These are phyloP conservation scores for Arctium minus DNA, from an alignment of 129 eudicot species.

Conservation along the genomic window DNA sequence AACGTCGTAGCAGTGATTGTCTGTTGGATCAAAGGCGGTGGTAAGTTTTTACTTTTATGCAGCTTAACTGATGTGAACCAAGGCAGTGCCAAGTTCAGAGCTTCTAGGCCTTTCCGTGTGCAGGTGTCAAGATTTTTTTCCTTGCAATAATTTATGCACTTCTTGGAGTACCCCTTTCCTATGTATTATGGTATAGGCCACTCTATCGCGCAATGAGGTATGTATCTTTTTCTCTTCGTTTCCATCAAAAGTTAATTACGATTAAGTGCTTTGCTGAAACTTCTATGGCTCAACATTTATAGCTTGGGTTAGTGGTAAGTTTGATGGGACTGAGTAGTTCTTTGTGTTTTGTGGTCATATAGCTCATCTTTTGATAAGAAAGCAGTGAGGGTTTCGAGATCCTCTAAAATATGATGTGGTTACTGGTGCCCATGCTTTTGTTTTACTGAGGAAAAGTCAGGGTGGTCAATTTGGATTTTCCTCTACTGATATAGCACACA, in stretches of 20 bases:
- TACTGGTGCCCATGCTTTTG: neutral
- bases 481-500: neutral
- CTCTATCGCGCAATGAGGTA: conserved; percentile 96
- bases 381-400: neutral
- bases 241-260: neutral
- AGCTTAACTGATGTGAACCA: conserved; percentile 1
- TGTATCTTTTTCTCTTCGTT: neutral
- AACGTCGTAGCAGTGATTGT: conserved; percentile 77
- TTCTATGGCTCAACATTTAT: neutral
- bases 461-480: neutral
- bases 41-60: conserved; percentile 37
- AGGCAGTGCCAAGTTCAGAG: conserved; percentile 10
- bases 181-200: conserved; percentile 91
- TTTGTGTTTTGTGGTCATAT: neutral
- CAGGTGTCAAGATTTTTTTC: conserved; percentile 88
- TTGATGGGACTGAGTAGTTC: neutral
- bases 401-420: neutral
- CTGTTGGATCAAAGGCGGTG: conserved; percentile 94
- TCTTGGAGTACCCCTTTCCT: conserved; percentile 87
- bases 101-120: conserved; percentile 1
- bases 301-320: neutral
- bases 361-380: neutral
- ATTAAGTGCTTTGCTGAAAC: neutral
- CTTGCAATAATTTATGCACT: conserved; percentile 86
- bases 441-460: neutral